These are phyloP conservation scores for Colletotrichum karsti DNA, from an alignment of 2,329 filamentous ascomycete species.

Conservation along the genomic window DNA sequence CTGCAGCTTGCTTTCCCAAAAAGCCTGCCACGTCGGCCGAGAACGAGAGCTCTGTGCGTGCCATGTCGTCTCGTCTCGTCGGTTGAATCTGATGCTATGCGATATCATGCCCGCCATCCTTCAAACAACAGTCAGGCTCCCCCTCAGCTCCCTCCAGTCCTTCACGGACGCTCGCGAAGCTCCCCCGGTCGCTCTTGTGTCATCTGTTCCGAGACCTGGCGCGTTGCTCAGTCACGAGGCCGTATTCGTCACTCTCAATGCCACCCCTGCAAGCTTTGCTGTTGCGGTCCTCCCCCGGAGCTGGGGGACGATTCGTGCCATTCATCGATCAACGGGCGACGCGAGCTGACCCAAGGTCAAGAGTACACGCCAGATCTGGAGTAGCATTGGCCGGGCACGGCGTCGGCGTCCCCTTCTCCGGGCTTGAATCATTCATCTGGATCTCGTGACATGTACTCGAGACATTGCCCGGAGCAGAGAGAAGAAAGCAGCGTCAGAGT, in stretches of 20 bases:
- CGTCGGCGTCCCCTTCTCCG: not conserved
- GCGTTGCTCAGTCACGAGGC: slow-evolving; percentile 16
- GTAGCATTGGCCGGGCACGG: not conserved
- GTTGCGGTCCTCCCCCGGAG: not conserved
- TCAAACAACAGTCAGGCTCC: no score
- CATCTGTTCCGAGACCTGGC: not conserved
- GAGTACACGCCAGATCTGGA: not conserved
- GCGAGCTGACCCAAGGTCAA: not conserved
- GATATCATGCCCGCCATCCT: not conserved
- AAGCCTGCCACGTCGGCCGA: not conserved
- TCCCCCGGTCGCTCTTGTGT: slow-evolving; percentile 4
- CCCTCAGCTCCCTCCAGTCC: not conserved
- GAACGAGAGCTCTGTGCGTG: not conserved
- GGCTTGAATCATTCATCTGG: slow-evolving; percentile 1
- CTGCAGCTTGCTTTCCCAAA: not conserved
- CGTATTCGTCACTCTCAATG: slow-evolving; percentile 9
- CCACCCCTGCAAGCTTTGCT: no score
- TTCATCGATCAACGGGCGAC: not conserved
- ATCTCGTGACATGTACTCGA: not conserved
- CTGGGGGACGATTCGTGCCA: not conserved
- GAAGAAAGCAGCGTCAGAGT: not conserved
- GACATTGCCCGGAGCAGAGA: not conserved
- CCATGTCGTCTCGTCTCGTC: not conserved
- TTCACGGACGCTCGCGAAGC: not conserved
- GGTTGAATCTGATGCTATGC: not conserved